phyloP scores from a whole-genome alignment of 257 asterid species.

The Penstemon barbatus region DNA sequence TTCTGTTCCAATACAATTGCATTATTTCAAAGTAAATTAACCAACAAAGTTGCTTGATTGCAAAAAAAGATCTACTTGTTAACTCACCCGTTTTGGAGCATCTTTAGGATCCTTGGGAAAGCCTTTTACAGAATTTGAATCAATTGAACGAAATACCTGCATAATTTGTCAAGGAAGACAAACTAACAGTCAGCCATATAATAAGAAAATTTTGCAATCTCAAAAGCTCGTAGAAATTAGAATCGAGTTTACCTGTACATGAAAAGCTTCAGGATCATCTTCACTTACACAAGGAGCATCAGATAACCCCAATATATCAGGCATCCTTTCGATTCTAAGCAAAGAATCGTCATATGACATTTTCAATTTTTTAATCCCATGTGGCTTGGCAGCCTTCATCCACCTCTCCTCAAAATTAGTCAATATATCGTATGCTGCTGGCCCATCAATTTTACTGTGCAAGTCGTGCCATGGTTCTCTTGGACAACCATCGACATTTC shows the following conservation, averaged over 20 bases:
- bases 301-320: constrained; percentile 72
- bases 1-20: constrained; percentile 51
- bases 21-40: constrained; percentile 12
- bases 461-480: constrained; percentile 99
- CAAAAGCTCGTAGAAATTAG: constrained; percentile 4
- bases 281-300: constrained; percentile 71
- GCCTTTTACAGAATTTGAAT: constrained; percentile 91
- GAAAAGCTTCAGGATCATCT: constrained; percentile 85
- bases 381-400: constrained; percentile 90
- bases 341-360: constrained; percentile 79
- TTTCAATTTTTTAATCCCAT: constrained; percentile 79
- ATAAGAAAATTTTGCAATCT: constrained; percentile 1
- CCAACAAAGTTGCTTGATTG: constrained; percentile 1
- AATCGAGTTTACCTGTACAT: constrained; percentile 65
- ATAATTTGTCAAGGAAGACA: constrained; percentile 15
- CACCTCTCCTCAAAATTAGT: constrained; percentile 93
- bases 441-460: constrained; percentile 94
- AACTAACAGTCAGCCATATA: constrained; percentile 23
- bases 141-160: constrained; percentile 95
- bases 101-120: constrained; percentile 96
- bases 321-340: constrained; percentile 85
- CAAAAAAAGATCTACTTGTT: constrained; percentile 18
- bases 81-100: constrained; percentile 65
- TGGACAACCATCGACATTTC: constrained; percentile 73
- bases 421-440: constrained; percentile 95